phyloP scores from a whole-genome alignment of 345 rosid species.

The Acer campestre region DNA sequence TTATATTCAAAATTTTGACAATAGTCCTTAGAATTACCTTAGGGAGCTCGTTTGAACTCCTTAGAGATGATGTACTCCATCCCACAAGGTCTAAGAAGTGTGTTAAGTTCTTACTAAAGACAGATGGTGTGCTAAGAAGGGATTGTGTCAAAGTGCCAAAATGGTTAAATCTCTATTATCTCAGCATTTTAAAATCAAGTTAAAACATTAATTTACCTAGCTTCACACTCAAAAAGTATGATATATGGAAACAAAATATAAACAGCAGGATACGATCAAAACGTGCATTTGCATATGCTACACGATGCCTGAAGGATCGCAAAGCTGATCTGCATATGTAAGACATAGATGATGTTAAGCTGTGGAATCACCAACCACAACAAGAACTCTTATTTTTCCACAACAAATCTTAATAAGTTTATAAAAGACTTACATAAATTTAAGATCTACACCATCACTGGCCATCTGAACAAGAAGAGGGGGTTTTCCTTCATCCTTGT shows the following conservation, averaged over 20 bases:
- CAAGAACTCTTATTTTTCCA: constrained; percentile 6
- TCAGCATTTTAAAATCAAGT: no score
- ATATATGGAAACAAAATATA: background rate
- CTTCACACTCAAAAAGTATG: constrained; percentile 3
- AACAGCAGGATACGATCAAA: constrained; percentile 76
- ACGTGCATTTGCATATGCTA: constrained; percentile 75
- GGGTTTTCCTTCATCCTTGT: constrained; percentile 56
- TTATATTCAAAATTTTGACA: background rate
- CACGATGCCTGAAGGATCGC: constrained; percentile 71
- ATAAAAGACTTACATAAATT: constrained; percentile 68
- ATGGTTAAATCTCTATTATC: background rate
- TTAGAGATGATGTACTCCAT: constrained; percentile 90
- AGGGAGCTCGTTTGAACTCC: constrained; percentile 67
- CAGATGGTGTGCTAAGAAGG: background rate
- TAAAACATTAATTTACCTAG: background rate
- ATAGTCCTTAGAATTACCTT: constrained; percentile 42
- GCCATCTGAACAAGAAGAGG: constrained; percentile 84
- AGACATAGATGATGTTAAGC: constrained; percentile 20
- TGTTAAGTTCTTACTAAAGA: constrained; percentile 52
- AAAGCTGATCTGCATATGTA: constrained; percentile 73
- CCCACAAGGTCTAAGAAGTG: constrained; percentile 67
- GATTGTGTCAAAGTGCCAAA: background rate
- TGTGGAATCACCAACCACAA: constrained; percentile 3
- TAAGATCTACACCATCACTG: constrained; percentile 62
- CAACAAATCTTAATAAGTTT: constrained; percentile 1